phyloP scores from a whole-genome alignment of 2,329 filamentous ascomycete genomes.

The Paraphoma chrysanthemicola region DNA sequence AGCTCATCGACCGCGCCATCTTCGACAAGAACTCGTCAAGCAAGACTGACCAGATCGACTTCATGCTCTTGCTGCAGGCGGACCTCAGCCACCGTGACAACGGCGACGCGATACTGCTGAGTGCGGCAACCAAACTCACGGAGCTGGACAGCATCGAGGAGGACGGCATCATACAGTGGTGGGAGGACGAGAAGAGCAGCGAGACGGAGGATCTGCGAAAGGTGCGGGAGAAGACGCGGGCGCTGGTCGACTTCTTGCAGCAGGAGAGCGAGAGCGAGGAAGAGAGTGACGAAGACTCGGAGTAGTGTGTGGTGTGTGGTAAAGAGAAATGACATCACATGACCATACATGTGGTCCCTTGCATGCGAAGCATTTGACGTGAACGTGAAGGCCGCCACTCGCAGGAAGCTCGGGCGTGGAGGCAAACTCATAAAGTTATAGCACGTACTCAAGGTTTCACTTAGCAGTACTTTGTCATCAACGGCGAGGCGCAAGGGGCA shows the following conservation, averaged over 20 bases:
- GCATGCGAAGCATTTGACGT: neutral
- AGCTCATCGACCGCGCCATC: slow-evolving; percentile 65
- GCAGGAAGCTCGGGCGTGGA: too few species aligned
- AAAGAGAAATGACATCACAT: neutral
- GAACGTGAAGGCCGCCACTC: too few species aligned
- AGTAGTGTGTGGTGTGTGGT: slow-evolving; percentile 18
- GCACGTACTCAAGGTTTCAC: neutral
- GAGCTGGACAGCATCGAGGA: slow-evolving; percentile 85
- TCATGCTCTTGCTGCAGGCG: slow-evolving; percentile 80
- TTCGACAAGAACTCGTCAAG: slow-evolving; percentile 60
- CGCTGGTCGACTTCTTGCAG: slow-evolving; percentile 81
- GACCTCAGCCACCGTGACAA: slow-evolving; percentile 73
- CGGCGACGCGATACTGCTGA: slow-evolving; percentile 74
- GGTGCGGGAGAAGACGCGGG: slow-evolving; percentile 75
- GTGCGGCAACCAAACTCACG: slow-evolving; percentile 83
- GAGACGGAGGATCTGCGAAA: slow-evolving; percentile 72
- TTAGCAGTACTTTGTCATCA: neutral
- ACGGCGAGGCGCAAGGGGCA: neutral
- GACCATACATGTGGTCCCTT: neutral
- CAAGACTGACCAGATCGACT: slow-evolving; percentile 80
- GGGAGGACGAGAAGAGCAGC: slow-evolving; percentile 74
- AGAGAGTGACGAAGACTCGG: slow-evolving; percentile 59
- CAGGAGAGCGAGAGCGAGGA: slow-evolving; percentile 76
- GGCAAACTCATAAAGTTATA: neutral
- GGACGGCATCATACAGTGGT: slow-evolving; percentile 88